Conservation (phyloP, 371 early-diverging fungal genomes). For the Actinomucor elegans region DNA sequence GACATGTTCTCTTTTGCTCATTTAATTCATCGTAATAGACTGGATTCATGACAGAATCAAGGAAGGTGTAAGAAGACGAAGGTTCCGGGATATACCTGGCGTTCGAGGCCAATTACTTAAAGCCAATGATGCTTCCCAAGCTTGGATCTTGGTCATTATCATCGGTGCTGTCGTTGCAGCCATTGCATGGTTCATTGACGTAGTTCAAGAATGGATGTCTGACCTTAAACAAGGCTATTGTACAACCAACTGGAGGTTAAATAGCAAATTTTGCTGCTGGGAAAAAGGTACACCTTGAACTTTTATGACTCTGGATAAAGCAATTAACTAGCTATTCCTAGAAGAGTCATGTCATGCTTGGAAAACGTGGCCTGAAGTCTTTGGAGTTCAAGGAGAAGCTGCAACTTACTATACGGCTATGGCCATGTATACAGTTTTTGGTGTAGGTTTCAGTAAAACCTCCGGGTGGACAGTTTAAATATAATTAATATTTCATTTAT, state of each 20-base stretch:
- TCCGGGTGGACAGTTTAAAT: no score
- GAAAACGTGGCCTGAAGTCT: slow-evolving; percentile 45
- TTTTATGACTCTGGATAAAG: background rate
- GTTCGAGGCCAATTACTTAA: slow-evolving; percentile 58
- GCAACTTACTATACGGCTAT: slow-evolving; percentile 33
- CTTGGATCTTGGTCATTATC: slow-evolving; percentile 81
- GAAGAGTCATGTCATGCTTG: slow-evolving; percentile 40
- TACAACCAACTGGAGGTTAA: slow-evolving; percentile 78
- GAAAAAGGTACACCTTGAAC: slow-evolving; percentile 46
- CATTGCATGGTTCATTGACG: slow-evolving; percentile 81
- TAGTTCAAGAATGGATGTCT: slow-evolving; percentile 77
- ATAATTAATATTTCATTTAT: no score
- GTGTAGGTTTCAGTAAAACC: slow-evolving; percentile 28
- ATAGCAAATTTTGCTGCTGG: slow-evolving; percentile 93
- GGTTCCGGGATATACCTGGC: slow-evolving; percentile 57
- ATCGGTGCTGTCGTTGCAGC: slow-evolving; percentile 70
- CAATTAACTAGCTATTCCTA: background rate
- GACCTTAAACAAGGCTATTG: slow-evolving; percentile 88
- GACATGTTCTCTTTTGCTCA: slow-evolving; percentile 10
- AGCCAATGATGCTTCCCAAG: slow-evolving; percentile 77
- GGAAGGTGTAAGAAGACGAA: slow-evolving; percentile 78
- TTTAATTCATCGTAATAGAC: slow-evolving; percentile 44
- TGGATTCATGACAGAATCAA: slow-evolving; percentile 93
- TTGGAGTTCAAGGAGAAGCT: slow-evolving; percentile 21
- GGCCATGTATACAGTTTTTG: slow-evolving; percentile 38